Conservation (phyloP, 345 rosid species). For the Populus simonii region DNA sequence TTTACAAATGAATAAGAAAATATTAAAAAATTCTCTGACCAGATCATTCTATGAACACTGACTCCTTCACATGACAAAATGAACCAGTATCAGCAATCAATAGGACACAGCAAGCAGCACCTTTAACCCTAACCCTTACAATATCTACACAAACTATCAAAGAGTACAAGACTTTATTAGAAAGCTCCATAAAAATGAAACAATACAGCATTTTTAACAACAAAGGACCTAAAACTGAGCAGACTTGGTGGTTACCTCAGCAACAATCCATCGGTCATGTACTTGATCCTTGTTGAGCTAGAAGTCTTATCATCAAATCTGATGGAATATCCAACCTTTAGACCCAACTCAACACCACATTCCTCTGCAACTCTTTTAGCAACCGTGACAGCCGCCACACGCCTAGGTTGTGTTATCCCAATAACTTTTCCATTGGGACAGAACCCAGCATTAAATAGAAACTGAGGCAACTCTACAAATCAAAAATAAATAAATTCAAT, state of each 20-base stretch:
- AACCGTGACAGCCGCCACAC: conserved; percentile 88
- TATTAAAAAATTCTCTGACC: no score
- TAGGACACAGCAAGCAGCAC: no score
- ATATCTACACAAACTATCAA: no score
- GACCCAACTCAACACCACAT: conserved; percentile 73
- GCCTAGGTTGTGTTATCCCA: conserved; percentile 88
- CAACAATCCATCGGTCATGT: conserved; percentile 88
- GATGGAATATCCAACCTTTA: conserved; percentile 80
- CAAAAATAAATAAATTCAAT: neutral
- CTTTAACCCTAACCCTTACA: no score
- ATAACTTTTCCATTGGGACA: conserved; percentile 65
- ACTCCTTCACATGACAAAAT: no score
- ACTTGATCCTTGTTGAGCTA: conserved; percentile 64
- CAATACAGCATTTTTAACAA: neutral
- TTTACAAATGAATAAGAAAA: no score
- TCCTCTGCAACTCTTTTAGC: conserved; percentile 88
- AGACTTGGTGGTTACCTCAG: conserved; percentile 45
- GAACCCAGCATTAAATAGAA: conserved; percentile 65
- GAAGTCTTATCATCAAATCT: conserved; percentile 81
- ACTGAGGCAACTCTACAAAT: conserved; percentile 81
- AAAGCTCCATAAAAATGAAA: neutral
- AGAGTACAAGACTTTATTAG: neutral
- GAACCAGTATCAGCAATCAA: no score
- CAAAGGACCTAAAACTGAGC: neutral
- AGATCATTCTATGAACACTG: no score